Evolutionary conservation across 495 filamentous ascomycete species (phyloP).

Genomic region (Cetradonia linearis): DNA sequence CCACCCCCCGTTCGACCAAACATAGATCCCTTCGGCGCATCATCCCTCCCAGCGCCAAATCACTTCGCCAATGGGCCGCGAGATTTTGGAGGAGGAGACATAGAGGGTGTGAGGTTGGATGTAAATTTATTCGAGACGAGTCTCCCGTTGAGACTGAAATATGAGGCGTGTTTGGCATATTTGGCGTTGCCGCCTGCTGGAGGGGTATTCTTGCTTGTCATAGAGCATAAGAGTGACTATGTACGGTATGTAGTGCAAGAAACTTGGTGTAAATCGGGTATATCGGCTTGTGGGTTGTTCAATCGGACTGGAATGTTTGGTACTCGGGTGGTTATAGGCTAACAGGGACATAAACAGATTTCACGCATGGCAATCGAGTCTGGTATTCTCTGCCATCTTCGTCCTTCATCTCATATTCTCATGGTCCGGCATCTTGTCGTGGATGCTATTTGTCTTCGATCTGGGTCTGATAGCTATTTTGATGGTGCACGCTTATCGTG

Average conservation of each 20-base stretch:
- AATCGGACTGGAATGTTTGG: neutral
- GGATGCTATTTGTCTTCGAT: constrained; percentile 69
- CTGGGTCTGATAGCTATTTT: constrained; percentile 67
- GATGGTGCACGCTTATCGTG: constrained; percentile 67
- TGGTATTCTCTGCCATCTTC: constrained; percentile 79
- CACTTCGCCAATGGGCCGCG: constrained; percentile 29
- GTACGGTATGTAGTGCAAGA: constrained; percentile 55
- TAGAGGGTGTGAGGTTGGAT: constrained; percentile 52
- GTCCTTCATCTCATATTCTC: constrained; percentile 75
- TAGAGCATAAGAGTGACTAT: constrained; percentile 94
- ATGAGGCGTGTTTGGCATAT: constrained; percentile 89
- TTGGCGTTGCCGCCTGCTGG: constrained; percentile 77
- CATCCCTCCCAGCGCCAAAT: constrained; percentile 35
- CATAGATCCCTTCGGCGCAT: constrained; percentile 29
- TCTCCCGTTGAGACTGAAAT: constrained; percentile 71
- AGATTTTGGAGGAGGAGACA: constrained; percentile 24
- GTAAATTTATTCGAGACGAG: constrained; percentile 71
- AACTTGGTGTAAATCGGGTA: too few species aligned
- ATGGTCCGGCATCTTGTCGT: constrained; percentile 75
- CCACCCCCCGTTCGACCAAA: constrained; percentile 23
- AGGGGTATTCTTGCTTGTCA: constrained; percentile 68
- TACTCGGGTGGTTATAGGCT: neutral
- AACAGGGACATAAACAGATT: constrained; percentile 45
- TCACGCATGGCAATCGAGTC: constrained; percentile 88
- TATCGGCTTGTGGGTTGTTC: neutral